Evolutionary conservation across 352 stramenopile genomes (phyloP), one percentile per base, ranked within the genome.

Genomic region (Pythium periplocum): DNA sequence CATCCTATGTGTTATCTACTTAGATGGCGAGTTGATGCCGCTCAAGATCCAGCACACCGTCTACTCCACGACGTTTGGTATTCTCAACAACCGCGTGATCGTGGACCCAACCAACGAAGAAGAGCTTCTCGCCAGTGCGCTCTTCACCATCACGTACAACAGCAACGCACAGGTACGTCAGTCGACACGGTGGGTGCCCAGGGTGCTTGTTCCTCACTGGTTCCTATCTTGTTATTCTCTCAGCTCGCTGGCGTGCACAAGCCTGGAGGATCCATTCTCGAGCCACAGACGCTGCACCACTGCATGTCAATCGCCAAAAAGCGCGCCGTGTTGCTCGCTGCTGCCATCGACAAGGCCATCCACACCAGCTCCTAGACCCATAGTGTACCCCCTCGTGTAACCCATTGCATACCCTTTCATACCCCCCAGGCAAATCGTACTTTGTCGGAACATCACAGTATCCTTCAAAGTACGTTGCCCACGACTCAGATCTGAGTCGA

Each of bases 71-170:
- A 82, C 74, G 33, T 93, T 93, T 50, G 80, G 67, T 4, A 46
- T 87, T 4, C 71, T 89, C 38, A 55, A 87, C 45, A 69, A 60
- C 48, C 56, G 61, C 12, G 55, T 93, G 44, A 55, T 91, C 26
- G 59, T 91, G 39, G 83, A 93, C 53, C 83, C 83, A 33, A 91
- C 74, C 4, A 79, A 71, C 50, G 66, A 84, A 42, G 83, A 93
- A 51, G 83, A 93, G 55, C 56, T 74, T n/a, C 66, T 87, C 8
- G 66, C 82, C 17, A 69, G 51, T 48, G 64, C 73, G 54, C 54
- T 68, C n/a, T 80, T 90, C 57, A 83, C 61, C 45, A 59, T 93
- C 55, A 72, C 78, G 31, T 88, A 87, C 66, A 90, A 57, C 44
- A 84, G 75, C 9, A 59, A 78, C 4, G 69, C 64, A 11, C 65